A percentile compares a stretch with the other conserved stretches of the same genome.
Evolutionary conservation across 2,329 filamentous ascomycete species (phyloP).

Genomic region (Fusarium longipes): DNA sequence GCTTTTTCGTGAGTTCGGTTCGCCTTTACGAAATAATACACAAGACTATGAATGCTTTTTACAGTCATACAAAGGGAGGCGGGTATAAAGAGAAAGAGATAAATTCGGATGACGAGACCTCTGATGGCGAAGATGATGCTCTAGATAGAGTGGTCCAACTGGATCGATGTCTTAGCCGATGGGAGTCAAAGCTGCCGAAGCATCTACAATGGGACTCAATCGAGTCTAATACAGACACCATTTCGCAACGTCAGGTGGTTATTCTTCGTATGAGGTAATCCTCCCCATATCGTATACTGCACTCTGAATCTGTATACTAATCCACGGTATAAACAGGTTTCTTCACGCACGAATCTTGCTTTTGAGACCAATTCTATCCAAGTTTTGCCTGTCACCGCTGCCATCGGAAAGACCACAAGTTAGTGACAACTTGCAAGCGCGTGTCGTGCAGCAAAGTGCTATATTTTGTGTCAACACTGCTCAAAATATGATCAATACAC

Average conservation of each 20-base stretch:
- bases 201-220: slow-evolving; percentile 40
- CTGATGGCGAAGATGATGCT: slow-evolving; percentile 41
- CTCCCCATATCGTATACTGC: too few species aligned
- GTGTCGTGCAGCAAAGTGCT: slow-evolving; percentile 50
- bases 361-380: slow-evolving; percentile 49
- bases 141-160: slow-evolving; percentile 49
- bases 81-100: slow-evolving; percentile 10
- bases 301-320: neutral
- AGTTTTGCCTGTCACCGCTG: slow-evolving; percentile 47
- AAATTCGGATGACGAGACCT: neutral
- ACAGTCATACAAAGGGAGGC: slow-evolving; percentile 33
- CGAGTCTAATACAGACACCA: slow-evolving; percentile 37
- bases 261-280: slow-evolving; percentile 51
- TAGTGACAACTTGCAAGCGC: slow-evolving; percentile 42
- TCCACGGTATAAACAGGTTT: slow-evolving; percentile 33
- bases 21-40: slow-evolving; percentile 54
- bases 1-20: slow-evolving; percentile 52
- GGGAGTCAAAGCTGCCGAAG: slow-evolving; percentile 48
- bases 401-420: neutral
- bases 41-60: slow-evolving; percentile 47
- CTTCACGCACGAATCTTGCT: slow-evolving; percentile 52
- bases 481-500: slow-evolving; percentile 48
- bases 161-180: slow-evolving; percentile 48
- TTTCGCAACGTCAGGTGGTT: slow-evolving; percentile 48
- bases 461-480: slow-evolving; percentile 51